Evolutionary conservation across 192 early-diverging fungal genomes (phyloP).

Genomic region (Coemansia sp.): DNA sequence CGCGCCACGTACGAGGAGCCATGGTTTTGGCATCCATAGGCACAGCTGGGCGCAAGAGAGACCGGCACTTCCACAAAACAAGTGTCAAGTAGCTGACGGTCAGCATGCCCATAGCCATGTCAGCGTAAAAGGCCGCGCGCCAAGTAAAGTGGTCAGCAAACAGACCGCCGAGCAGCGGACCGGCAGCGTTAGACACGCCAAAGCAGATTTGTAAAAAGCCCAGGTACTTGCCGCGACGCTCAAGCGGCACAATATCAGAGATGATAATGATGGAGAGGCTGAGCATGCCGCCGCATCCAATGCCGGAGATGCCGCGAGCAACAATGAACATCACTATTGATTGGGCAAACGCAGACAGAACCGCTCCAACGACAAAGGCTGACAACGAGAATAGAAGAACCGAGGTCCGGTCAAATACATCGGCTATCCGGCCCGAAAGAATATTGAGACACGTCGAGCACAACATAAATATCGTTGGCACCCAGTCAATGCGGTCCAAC

Average conservation of each 20-base stretch:
- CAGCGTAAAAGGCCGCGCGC: constrained; percentile 77
- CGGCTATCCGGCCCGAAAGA: constrained; percentile 83
- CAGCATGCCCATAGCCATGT: constrained; percentile 68
- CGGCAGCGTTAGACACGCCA: constrained; percentile 57
- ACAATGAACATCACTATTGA: constrained; percentile 60
- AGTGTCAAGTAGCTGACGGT: constrained; percentile 54
- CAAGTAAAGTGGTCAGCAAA: constrained; percentile 56
- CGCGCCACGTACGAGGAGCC: constrained; percentile 14
- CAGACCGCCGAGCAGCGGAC: constrained; percentile 60
- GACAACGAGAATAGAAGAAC: constrained; percentile 45
- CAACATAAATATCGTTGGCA: constrained; percentile 78
- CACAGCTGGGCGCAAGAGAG: constrained; percentile 27
- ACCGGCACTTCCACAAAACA: constrained; percentile 52
- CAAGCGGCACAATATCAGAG: constrained; percentile 68
- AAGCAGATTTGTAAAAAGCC: constrained; percentile 58
- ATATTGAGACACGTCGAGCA: constrained; percentile 68
- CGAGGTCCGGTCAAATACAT: constrained; percentile 63
- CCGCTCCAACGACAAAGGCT: constrained; percentile 48
- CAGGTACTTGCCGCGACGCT: constrained; percentile 73
- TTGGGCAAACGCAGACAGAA: constrained; percentile 38
- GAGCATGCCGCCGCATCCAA: constrained; percentile 68
- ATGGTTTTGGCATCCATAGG: background rate
- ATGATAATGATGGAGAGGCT: constrained; percentile 71
- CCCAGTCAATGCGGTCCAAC: constrained; percentile 75
- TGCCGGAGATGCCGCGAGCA: constrained; percentile 68